Percentiles rank a stretch among this genome's conserved stretches.
phyloP scores from a whole-genome alignment of 495 filamentous ascomycete species.

The Thozetella sp. region DNA sequence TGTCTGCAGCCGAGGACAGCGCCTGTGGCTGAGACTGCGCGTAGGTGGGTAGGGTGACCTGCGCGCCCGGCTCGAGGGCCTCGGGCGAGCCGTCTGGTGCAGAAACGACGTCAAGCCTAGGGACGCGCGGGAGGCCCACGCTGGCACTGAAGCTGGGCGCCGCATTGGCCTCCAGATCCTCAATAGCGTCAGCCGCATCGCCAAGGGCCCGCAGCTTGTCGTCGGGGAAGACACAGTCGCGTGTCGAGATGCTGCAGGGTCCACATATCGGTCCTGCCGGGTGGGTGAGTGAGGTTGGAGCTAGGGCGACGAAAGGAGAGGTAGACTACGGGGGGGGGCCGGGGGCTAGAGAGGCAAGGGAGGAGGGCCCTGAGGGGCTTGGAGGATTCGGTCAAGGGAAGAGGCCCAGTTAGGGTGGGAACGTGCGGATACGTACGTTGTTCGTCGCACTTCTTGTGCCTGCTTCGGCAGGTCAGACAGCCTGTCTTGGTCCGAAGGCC shows the following conservation, averaged over 20 bases:
- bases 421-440: not conserved
- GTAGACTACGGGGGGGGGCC: not conserved
- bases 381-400: too few relatives aligned
- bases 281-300: not conserved
- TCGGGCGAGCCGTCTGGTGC: not conserved
- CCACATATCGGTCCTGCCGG: not conserved
- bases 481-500: not conserved
- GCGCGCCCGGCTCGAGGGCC: not conserved
- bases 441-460: conserved; percentile 3
- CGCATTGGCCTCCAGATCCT: not conserved
- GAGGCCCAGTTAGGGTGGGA: not conserved
- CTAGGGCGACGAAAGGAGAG: not conserved
- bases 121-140: not conserved
- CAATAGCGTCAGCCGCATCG: not conserved
- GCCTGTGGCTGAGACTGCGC: not conserved
- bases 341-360: not conserved
- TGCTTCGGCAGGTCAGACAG: not conserved
- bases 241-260: conserved; percentile 2
- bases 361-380: not conserved
- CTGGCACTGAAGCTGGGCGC: not conserved
- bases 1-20: not conserved
- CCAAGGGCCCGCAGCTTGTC: not conserved
- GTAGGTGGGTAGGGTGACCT: not conserved
- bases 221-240: not conserved
- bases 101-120: not conserved